Evolutionary conservation across 179 eudicot species (phyloP).

Genomic region (Vitellaria paradoxa): DNA sequence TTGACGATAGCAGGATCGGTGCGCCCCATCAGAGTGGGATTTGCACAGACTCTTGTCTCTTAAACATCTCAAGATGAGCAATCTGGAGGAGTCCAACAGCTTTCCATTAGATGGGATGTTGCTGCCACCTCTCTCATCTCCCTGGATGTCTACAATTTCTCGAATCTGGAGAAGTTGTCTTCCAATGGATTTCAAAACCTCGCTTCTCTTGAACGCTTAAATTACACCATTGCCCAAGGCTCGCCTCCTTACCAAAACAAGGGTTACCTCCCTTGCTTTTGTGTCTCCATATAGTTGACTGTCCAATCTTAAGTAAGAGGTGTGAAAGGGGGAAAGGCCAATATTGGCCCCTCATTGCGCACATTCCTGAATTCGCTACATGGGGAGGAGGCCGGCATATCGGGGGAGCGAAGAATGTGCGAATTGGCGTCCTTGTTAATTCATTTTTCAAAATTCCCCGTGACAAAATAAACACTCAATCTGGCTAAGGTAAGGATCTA

Average conservation of each 20-base stretch:
- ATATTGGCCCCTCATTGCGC: neutral
- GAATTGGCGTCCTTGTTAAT: no score
- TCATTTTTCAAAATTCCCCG: no score
- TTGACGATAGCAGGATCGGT: neutral
- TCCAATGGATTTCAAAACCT: neutral
- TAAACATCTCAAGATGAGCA: neutral
- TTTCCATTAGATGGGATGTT: neutral
- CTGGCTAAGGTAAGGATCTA: no score
- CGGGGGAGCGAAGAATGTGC: no score
- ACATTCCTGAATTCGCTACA: neutral
- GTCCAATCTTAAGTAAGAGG: neutral
- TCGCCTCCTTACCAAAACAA: slow-evolving; percentile 7
- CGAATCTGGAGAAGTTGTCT: neutral
- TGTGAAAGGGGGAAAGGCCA: slow-evolving; percentile 2
- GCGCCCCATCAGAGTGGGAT: slow-evolving; percentile 14
- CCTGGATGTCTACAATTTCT: neutral
- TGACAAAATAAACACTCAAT: no score
- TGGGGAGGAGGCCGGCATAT: no score
- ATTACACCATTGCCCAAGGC: neutral
- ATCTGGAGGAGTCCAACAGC: no score
- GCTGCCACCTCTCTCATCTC: neutral
- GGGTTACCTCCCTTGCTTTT: neutral
- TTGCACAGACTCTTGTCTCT: slow-evolving; percentile 4
- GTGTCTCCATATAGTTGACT: neutral
- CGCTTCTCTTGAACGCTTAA: neutral